Percentiles rank a stretch among this genome's conserved stretches.
These are phyloP conservation scores for Eucalyptus leucophloia DNA, from an alignment of 345 rosid genomes.

Conservation along the genomic window DNA sequence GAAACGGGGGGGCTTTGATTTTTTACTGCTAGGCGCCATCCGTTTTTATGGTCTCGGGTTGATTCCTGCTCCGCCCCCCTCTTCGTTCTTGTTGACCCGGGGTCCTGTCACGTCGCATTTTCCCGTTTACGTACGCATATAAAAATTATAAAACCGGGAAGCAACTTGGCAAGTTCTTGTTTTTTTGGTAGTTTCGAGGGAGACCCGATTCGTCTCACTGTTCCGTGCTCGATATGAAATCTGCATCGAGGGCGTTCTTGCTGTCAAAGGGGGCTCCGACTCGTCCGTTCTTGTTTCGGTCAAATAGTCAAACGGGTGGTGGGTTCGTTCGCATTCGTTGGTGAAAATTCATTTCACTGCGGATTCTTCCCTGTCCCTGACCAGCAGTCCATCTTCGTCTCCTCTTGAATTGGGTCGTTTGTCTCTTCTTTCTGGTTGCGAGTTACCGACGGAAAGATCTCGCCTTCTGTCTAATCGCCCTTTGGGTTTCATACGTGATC, in stretches of 20 bases:
- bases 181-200: background rate
- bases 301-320: background rate
- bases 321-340: background rate
- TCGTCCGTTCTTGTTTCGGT: background rate
- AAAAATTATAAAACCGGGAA: background rate
- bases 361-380: background rate
- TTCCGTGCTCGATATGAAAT: background rate
- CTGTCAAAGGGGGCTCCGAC: background rate
- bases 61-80: background rate
- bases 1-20: background rate
- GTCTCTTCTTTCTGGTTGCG: background rate
- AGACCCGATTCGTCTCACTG: background rate
- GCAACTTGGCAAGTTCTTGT: background rate
- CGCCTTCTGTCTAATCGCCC: background rate
- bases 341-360: background rate
- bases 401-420: background rate
- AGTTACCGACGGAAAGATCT: background rate
- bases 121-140: background rate
- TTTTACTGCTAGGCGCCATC: background rate
- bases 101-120: background rate
- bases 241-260: background rate
- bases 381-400: background rate
- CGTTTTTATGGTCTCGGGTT: background rate
- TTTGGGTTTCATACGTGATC: background rate
- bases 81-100: background rate